A percentile compares a stretch with the other conserved stretches of the same genome.
Conservation (phyloP, 163 green algal species). For the Scenedesmus sp. region DNA sequence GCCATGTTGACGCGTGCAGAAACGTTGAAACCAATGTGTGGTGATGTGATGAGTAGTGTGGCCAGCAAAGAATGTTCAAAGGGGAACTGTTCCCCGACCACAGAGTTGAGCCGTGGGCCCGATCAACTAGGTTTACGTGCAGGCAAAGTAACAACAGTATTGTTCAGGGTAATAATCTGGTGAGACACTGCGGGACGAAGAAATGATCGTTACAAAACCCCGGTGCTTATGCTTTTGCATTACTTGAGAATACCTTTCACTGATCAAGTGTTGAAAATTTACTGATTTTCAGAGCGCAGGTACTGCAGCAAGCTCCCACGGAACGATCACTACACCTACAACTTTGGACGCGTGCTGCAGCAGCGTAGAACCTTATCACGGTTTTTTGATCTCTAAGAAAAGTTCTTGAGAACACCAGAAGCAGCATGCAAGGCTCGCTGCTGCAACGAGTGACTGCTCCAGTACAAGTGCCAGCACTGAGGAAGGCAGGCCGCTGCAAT, state of each 20-base stretch:
- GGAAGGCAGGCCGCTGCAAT: neutral
- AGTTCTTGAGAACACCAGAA: neutral
- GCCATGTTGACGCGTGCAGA: neutral
- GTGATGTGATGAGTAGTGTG: neutral
- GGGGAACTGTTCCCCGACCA: neutral
- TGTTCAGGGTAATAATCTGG: neutral
- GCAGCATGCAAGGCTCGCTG: neutral
- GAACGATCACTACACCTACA: neutral
- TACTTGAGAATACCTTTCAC: neutral
- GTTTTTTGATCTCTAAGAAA: neutral
- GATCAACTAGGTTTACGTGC: neutral
- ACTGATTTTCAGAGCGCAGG: neutral
- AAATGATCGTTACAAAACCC: neutral
- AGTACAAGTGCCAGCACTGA: neutral
- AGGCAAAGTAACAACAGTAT: neutral
- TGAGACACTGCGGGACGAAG: neutral
- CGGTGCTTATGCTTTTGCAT: neutral
- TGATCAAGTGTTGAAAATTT: neutral
- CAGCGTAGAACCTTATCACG: neutral
- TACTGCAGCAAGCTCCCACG: neutral
- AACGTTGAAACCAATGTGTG: constrained; percentile 19
- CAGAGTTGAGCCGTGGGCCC: constrained; percentile 6
- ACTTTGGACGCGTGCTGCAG: constrained; percentile 1
- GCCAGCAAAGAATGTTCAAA: constrained; percentile 7
- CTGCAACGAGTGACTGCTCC: neutral